Base-by-base conservation (phyloP, 371 early-diverging fungal genomes). In the Polyrhizophydium stewartii region DNA sequence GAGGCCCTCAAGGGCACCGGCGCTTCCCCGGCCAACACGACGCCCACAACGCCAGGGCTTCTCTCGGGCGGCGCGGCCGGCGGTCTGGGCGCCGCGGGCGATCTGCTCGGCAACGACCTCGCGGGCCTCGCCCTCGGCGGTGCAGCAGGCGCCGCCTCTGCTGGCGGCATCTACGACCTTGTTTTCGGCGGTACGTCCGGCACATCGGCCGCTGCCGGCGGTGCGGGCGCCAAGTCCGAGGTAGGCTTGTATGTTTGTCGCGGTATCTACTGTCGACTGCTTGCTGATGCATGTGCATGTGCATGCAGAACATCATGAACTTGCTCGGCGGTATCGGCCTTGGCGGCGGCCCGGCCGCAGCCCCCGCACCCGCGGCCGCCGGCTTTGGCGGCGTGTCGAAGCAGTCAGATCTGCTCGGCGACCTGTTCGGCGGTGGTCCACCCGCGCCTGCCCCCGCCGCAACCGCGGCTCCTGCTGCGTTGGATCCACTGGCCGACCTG, bases 321-420 rank as follows among this genome's bases (percentile, higher is more conserved):
- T 73, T 93, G 35, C 87, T 91, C 85, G 92, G 91, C 61, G 92
- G 83, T 21, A 80, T 87, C 53, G 68, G 75, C 35, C 61, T 75
- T 31, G 77, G 76, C 49, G 38, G 68, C 22, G 56, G 74, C 37
- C 65, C 77, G 32, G 61, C 69, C 55, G 32, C 78, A 49, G 55
- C 71, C 58, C 65, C 80, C 32, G 52, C 72, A 51, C 58, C 68
- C 24, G 60, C 68, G 32, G 55, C 52, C 9, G 56, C 43, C n/a
- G 49, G 32, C 19, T 33, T 57, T 31, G 30, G 64, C 22, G 55
- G 49, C 61, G 22, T 67, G 33, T 10, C 65, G 27, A 71, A 69
- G 57, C 82, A 74, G n/a, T 53, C 43, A 28, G 91, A 92, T 66
- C 73, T 92, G 30, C 76, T 95, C 38, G 92, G 90, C 1, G 94